Evolutionary conservation across 176 grass and related monocot genomes (phyloP).

Genomic region (Oryza meridionalis): DNA sequence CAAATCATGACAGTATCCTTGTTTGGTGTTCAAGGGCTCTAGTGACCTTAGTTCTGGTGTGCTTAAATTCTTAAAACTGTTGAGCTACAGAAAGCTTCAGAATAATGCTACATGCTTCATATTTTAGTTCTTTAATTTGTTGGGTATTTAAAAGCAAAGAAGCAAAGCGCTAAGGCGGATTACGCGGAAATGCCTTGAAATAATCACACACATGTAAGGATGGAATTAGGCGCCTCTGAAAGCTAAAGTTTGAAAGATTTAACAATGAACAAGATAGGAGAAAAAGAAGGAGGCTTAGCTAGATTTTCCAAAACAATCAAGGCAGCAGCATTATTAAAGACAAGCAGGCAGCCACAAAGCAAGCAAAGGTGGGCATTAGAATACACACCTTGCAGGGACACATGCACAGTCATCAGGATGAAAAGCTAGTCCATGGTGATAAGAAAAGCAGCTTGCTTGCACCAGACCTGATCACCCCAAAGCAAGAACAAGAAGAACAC

Average conservation of each 20-base stretch:
- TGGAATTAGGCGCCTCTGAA: not conserved
- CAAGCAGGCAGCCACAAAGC: conserved; percentile 42
- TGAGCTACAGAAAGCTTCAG: not conserved
- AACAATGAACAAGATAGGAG: conserved; percentile 27
- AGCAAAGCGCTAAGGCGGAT: not conserved
- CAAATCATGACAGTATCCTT: not conserved
- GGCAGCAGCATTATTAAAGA: conserved; percentile 54
- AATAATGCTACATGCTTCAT: not conserved
- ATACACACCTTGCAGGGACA: conserved; percentile 45
- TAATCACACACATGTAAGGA: conserved; percentile 2
- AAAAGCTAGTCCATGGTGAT: conserved; percentile 21
- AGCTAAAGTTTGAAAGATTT: conserved; percentile 26
- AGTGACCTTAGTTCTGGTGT: not conserved
- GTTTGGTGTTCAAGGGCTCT: conserved; percentile 14
- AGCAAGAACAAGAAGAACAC: conserved; percentile 13
- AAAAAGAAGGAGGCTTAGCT: conserved; percentile 9
- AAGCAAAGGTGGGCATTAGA: conserved; percentile 53
- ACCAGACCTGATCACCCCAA: conserved; percentile 49
- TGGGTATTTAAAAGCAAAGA: not conserved
- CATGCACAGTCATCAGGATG: conserved; percentile 47
- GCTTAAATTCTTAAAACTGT: conserved; percentile 4
- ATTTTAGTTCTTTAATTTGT: not conserved
- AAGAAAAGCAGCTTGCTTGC: conserved; percentile 38
- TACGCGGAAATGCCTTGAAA: conserved; percentile 24
- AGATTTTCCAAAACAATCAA: conserved; percentile 45